phyloP scores from a whole-genome alignment of 345 rosid genomes.

The Nasturtium officinale region DNA sequence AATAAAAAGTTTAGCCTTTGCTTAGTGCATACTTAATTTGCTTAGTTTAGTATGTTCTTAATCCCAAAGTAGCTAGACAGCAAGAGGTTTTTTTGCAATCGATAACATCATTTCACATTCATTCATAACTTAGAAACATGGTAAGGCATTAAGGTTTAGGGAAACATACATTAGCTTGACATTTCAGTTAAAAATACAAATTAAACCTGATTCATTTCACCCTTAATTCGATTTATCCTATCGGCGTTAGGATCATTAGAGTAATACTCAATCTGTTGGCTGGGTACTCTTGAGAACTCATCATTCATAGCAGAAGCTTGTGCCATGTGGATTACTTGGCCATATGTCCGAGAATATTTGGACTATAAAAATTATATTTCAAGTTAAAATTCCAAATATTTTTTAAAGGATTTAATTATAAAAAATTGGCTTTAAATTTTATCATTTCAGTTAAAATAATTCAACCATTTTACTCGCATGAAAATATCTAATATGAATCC shows the following conservation, averaged over 20 bases:
- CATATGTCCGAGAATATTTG: conserved; percentile 88
- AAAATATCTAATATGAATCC: too few species aligned
- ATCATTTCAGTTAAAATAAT: too few species aligned
- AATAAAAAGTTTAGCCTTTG: neutral
- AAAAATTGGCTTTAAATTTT: too few species aligned
- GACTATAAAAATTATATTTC: too few species aligned
- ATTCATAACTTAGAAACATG: neutral
- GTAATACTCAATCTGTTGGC: conserved; percentile 97
- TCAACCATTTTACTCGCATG: too few species aligned
- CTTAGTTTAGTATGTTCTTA: neutral
- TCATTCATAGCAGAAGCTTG: conserved; percentile 97
- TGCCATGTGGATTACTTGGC: conserved; percentile 72
- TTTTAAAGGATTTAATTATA: too few species aligned
- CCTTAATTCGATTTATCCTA: conserved; percentile 80
- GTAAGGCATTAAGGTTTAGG: neutral
- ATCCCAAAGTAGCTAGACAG: neutral
- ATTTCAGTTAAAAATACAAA: conserved; percentile 11
- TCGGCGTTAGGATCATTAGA: conserved; percentile 90
- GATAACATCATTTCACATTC: neutral
- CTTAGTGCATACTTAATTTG: too few species aligned
- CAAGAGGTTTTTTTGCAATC: neutral
- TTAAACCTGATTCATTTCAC: conserved; percentile 92
- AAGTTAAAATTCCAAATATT: too few species aligned
- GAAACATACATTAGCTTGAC: neutral
- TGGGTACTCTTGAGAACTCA: conserved; percentile 95